Conservation (phyloP, 2,329 filamentous ascomycete species). For the Blumeria graminis region DNA sequence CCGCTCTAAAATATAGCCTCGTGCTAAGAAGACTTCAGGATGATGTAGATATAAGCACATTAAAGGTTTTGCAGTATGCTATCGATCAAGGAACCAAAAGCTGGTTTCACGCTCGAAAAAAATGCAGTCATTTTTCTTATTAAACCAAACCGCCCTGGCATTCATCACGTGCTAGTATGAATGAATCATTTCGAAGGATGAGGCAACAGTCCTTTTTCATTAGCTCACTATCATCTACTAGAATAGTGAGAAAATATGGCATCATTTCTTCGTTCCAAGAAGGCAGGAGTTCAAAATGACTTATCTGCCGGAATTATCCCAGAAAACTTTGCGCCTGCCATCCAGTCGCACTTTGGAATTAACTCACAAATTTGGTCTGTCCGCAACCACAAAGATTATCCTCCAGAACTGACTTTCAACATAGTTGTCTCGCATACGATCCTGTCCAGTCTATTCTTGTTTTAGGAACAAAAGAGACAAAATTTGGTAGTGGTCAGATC, state of each 20-base stretch:
- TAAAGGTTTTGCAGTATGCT: no score
- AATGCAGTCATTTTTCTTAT: no score
- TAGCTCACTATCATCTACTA: no score
- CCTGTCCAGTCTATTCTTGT: constrained; percentile 84
- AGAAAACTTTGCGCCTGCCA: constrained; percentile 60
- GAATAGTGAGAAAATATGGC: constrained; percentile 32
- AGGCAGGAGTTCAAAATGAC: constrained; percentile 79
- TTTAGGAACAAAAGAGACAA: constrained; percentile 69
- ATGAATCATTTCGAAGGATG: no score
- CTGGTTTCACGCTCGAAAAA: no score
- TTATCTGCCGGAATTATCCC: constrained; percentile 60
- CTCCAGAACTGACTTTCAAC: constrained; percentile 9
- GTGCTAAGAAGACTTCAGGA: no score
- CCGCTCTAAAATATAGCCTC: no score
- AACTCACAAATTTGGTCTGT: constrained; percentile 45
- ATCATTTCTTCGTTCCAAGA: constrained; percentile 72
- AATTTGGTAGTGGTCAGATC: constrained; percentile 67
- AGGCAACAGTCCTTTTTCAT: no score
- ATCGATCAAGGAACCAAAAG: no score
- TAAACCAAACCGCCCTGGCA: no score
- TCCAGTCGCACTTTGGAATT: constrained; percentile 63
- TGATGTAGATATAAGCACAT: no score
- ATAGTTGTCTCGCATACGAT: constrained; percentile 69
- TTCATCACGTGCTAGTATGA: no score
- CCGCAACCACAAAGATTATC: constrained; percentile 3